Base-by-base conservation (phyloP, 2,329 filamentous ascomycete species). In the Fusarium guadeloupense region DNA sequence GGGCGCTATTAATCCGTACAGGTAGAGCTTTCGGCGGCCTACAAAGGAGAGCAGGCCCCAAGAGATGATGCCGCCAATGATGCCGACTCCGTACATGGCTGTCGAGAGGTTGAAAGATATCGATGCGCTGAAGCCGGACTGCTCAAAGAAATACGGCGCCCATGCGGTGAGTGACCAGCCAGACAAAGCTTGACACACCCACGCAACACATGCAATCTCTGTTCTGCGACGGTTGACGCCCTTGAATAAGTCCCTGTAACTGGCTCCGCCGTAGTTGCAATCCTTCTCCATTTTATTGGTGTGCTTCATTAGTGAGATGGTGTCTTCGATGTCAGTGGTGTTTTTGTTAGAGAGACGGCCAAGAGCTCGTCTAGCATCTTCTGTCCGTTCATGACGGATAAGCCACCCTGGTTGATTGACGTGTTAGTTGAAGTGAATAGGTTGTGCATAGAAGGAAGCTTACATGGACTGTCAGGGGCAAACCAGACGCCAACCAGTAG, bases 251-350 rank as follows among this genome's bases (percentile, higher is more conserved):
- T 68, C 66, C 20, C 39, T 30, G 21, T 68, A 68, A 37, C 42
- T 61, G 4, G 67, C 71, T 16, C 73, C 73, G 7, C 78, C 79
- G 4, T 67, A 64, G 10, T 70, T 72, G 47, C 73, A 64, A 31
- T 75, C 67, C 55, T 76, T 74, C 59, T 83, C 80, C 13, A 79
- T 65, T 59, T 76, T 72, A 57, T 78, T 73, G 6, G 78, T 80
- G 38, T 78, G 72, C 7, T 75, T 70, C 70, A 80, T 78, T 47
- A 76, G 66, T 41, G 73, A 71, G 25, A 78, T 62, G 25, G 82
- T 80, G 52, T 83, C 76, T 48, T 83, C 81, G 7, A 73, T 71
- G 28, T 72, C 62, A 20, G 74, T 74, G 20, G 64, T 52, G 45
- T 74, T 65, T 34, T 72, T 53, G 25, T 72, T 64, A 30, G 47